Percentiles rank a stretch among this genome's conserved stretches.
Conservation (phyloP, 441 rosid genomes). For the Sinapis alba region DNA sequence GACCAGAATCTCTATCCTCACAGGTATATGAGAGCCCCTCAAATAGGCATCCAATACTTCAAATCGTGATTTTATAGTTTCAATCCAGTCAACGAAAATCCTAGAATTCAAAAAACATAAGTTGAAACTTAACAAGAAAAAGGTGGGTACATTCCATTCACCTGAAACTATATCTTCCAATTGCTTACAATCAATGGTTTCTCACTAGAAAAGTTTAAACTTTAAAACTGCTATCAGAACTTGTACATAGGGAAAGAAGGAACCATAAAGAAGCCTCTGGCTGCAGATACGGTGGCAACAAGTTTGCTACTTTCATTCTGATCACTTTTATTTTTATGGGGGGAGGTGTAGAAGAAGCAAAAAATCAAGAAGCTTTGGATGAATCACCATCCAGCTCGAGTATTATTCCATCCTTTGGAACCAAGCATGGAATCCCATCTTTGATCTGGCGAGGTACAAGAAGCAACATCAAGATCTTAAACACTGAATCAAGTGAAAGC, state of each 20-base stretch:
- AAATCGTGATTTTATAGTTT: slow-evolving; percentile 8
- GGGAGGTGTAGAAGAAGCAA: background rate
- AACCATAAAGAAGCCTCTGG: slow-evolving; percentile 7
- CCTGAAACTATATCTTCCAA: slow-evolving; percentile 18
- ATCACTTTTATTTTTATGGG: background rate
- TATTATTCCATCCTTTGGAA: slow-evolving; percentile 73
- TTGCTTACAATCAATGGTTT: slow-evolving; percentile 21
- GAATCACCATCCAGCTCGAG: slow-evolving; percentile 43
- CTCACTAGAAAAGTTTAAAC: background rate
- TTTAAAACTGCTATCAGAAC: background rate
- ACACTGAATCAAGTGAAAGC: background rate
- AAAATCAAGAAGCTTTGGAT: slow-evolving; percentile 29
- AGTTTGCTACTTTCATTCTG: slow-evolving; percentile 4
- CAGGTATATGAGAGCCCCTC: slow-evolving; percentile 27
- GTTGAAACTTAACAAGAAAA: slow-evolving; percentile 1
- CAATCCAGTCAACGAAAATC: slow-evolving; percentile 31
- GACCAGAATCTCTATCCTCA: slow-evolving; percentile 29
- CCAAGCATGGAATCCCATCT: slow-evolving; percentile 77
- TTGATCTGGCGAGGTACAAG: slow-evolving; percentile 49
- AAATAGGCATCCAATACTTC: slow-evolving; percentile 30
- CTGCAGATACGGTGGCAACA: slow-evolving; percentile 1
- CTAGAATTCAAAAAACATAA: slow-evolving; percentile 14
- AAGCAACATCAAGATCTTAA: slow-evolving; percentile 16
- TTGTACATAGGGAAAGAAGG: slow-evolving; percentile 5
- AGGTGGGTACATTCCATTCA: background rate